These are phyloP conservation scores for Musa itinerans DNA, from an alignment of 176 grass and related monocot species.

Conservation along the genomic window DNA sequence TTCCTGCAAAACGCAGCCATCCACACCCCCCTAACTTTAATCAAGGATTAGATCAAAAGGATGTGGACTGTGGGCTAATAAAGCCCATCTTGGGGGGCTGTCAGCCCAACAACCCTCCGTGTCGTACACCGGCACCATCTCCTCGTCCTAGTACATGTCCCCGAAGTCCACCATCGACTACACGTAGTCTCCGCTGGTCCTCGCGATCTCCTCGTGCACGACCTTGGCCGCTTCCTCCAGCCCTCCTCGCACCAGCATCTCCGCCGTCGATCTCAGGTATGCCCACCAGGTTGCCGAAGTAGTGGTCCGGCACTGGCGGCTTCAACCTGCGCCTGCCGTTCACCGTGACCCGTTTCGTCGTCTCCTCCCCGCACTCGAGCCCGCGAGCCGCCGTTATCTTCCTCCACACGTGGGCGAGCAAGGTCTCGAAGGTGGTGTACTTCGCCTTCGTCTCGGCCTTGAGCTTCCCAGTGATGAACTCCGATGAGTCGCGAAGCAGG, in stretches of 20 bases:
- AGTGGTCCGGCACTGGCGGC: constrained; percentile 2
- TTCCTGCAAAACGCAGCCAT: no score
- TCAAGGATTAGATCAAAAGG: no score
- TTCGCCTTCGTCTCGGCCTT: constrained; percentile 12
- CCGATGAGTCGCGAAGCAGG: constrained; percentile 21
- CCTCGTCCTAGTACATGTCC: constrained; percentile 19
- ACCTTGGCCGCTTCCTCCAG: constrained; percentile 19
- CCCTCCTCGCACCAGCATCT: background rate
- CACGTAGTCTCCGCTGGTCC: constrained; percentile 23
- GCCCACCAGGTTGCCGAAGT: constrained; percentile 52
- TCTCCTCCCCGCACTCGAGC: constrained; percentile 7
- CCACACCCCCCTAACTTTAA: no score
- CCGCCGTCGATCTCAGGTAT: background rate
- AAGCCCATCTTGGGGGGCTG: no score
- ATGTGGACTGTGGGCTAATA: no score
- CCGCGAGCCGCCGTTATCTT: constrained; percentile 40
- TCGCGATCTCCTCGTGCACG: constrained; percentile 23
- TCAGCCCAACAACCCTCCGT: no score
- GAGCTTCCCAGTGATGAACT: constrained; percentile 25
- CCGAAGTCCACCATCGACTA: constrained; percentile 59
- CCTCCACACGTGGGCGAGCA: constrained; percentile 39
- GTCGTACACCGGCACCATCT: constrained; percentile 6
- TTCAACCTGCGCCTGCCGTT: constrained; percentile 32
- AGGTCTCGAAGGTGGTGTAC: constrained; percentile 50
- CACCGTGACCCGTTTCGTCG: constrained; percentile 29